Conservation (phyloP, 2,329 filamentous ascomycete genomes). For the Penicillium sumatraense region DNA sequence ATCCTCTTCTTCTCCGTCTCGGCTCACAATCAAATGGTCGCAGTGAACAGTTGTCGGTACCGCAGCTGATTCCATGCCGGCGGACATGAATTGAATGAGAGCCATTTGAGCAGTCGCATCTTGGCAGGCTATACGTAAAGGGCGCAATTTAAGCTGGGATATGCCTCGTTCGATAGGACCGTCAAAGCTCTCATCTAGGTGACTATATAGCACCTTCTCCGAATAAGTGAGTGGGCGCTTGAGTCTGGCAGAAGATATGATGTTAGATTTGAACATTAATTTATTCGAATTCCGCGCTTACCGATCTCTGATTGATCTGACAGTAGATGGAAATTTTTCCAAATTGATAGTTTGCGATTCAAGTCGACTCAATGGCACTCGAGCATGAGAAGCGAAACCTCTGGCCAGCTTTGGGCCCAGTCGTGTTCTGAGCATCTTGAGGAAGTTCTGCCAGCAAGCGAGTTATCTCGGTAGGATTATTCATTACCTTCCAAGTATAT, state of each 20-base stretch:
- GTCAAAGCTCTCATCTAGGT: conserved; percentile 91
- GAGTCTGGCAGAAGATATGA: not conserved
- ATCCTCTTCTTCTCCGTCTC: conserved; percentile 89
- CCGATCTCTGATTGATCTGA: not conserved
- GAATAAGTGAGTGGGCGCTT: not conserved
- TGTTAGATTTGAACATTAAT: too few relatives aligned
- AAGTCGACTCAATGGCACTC: conserved; percentile 3
- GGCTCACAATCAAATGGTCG: conserved; percentile 97
- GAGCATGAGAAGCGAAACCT: conserved; percentile 2
- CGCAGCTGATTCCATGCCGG: conserved; percentile 89
- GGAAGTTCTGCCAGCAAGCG: not conserved
- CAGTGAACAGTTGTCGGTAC: conserved; percentile 96
- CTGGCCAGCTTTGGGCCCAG: not conserved
- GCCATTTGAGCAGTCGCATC: conserved; percentile 99
- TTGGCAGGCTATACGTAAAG: conserved; percentile 96
- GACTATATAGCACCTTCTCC: conserved; percentile 76
- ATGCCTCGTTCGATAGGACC: conserved; percentile 93
- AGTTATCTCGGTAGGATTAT: too few relatives aligned
- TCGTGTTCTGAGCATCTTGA: not conserved
- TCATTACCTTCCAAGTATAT: too few relatives aligned
- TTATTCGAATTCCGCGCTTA: too few relatives aligned
- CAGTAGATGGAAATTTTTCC: not conserved
- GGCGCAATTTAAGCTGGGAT: conserved; percentile 93
- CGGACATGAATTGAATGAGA: conserved; percentile 98
- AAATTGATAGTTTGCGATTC: conserved; percentile 4